These are phyloP conservation scores for Syzygium malaccense DNA, from an alignment of 441 rosid species.

Conservation along the genomic window DNA sequence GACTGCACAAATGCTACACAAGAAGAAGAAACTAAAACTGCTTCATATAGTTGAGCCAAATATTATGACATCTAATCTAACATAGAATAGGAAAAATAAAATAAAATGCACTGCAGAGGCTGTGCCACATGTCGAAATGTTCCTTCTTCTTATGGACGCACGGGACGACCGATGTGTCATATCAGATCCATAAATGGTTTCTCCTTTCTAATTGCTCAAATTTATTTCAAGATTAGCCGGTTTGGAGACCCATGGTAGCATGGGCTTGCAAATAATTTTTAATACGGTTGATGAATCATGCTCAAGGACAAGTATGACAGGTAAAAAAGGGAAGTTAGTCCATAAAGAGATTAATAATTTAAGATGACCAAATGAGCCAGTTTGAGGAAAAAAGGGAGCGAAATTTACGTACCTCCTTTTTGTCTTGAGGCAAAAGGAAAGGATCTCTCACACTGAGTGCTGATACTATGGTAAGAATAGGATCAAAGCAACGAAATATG, in stretches of 20 bases:
- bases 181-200: background rate
- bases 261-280: background rate
- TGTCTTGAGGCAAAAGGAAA: slow-evolving; percentile 97
- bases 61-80: background rate
- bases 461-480: slow-evolving; percentile 83
- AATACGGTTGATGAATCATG: background rate
- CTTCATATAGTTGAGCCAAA: background rate
- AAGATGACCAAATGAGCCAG: background rate
- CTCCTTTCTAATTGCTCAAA: background rate
- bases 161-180: background rate
- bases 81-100: background rate
- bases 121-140: background rate
- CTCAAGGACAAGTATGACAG: background rate
- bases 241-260: background rate
- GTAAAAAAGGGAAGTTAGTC: background rate
- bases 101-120: background rate
- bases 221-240: background rate
- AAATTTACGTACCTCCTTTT: slow-evolving; percentile 73
- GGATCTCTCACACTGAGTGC: slow-evolving; percentile 99
- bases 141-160: background rate
- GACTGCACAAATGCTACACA: background rate
- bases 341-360: background rate
- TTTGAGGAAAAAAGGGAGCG: background rate
- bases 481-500: slow-evolving; percentile 91
- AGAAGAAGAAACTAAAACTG: background rate